These are phyloP conservation scores for Amanita subjunquillea DNA, from an alignment of 768 basidiomycete genomes.

Conservation along the genomic window DNA sequence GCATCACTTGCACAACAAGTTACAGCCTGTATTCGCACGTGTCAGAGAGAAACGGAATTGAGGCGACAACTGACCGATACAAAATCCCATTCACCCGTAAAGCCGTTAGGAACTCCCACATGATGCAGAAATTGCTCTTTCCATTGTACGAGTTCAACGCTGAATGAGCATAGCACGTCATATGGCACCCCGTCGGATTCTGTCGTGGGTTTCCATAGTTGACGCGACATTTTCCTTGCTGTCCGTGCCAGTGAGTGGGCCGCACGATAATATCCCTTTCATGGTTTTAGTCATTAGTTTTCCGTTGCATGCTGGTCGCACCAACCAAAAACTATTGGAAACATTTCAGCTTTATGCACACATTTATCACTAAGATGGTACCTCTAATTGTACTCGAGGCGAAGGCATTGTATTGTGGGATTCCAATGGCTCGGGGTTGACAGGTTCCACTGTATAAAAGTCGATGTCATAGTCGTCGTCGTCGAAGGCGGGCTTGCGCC, in stretches of 20 bases:
- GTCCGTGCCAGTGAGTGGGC: slow-evolving; percentile 78
- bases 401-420: slow-evolving; percentile 40
- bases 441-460: slow-evolving; percentile 70
- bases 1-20: slow-evolving; percentile 73
- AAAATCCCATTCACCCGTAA: slow-evolving; percentile 86
- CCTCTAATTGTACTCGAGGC: slow-evolving; percentile 74
- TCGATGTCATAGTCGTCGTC: slow-evolving; percentile 88
- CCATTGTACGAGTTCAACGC: slow-evolving; percentile 57
- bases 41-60: not conserved
- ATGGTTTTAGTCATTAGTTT: slow-evolving; percentile 8
- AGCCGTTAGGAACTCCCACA: slow-evolving; percentile 82
- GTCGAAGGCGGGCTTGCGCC: slow-evolving; percentile 76
- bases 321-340: slow-evolving; percentile 56
- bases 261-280: slow-evolving; percentile 75
- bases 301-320: slow-evolving; percentile 6
- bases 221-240: slow-evolving; percentile 71
- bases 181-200: slow-evolving; percentile 72
- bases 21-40: slow-evolving; percentile 25
- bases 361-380: slow-evolving; percentile 18
- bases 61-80: slow-evolving; percentile 35
- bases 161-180: slow-evolving; percentile 47
- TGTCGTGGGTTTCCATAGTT: slow-evolving; percentile 71
- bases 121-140: slow-evolving; percentile 61
- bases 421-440: slow-evolving; percentile 36
- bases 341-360: slow-evolving; percentile 5